Percentiles rank a stretch among this genome's conserved stretches.
These are phyloP conservation scores for Cymodocea nodosa DNA, from an alignment of 116 monocot species.

Conservation along the genomic window DNA sequence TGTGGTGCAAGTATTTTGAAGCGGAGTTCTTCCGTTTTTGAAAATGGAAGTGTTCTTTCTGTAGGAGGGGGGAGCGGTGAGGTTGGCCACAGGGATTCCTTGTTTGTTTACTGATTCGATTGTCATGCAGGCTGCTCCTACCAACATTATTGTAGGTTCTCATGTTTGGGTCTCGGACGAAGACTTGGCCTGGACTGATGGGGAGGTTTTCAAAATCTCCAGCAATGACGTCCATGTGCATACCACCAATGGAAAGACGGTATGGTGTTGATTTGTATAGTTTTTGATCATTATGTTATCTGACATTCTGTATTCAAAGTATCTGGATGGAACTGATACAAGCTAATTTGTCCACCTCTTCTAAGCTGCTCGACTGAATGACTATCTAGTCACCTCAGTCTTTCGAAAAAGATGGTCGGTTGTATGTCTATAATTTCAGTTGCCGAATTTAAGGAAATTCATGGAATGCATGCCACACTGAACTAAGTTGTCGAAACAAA, in stretches of 20 bases:
- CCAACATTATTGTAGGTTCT: slow-evolving; percentile 70
- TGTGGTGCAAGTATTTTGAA: too few relatives aligned
- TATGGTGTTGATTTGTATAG: not conserved
- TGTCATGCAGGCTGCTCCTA: slow-evolving; percentile 41
- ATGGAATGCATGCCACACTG: too few relatives aligned
- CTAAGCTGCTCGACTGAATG: too few relatives aligned
- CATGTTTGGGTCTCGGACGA: slow-evolving; percentile 82
- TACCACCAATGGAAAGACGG: slow-evolving; percentile 36
- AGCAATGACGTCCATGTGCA: slow-evolving; percentile 46
- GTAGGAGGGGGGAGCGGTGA: too few relatives aligned
- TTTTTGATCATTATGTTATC: not conserved
- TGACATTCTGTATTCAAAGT: too few relatives aligned
- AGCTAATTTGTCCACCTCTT: too few relatives aligned
- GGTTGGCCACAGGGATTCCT: not conserved
- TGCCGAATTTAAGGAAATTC: too few relatives aligned
- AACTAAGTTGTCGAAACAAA: too few relatives aligned
- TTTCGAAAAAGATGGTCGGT: too few relatives aligned
- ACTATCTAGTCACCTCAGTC: too few relatives aligned
- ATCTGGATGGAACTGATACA: too few relatives aligned
- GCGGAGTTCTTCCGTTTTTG: not conserved
- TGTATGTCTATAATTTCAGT: too few relatives aligned
- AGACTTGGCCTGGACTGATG: slow-evolving; percentile 64
- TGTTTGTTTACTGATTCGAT: not conserved
- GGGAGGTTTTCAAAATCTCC: slow-evolving; percentile 47
- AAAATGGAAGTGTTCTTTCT: not conserved